Conservation (phyloP, 75 land plant genomes). For the Pinus tabuliformis region DNA sequence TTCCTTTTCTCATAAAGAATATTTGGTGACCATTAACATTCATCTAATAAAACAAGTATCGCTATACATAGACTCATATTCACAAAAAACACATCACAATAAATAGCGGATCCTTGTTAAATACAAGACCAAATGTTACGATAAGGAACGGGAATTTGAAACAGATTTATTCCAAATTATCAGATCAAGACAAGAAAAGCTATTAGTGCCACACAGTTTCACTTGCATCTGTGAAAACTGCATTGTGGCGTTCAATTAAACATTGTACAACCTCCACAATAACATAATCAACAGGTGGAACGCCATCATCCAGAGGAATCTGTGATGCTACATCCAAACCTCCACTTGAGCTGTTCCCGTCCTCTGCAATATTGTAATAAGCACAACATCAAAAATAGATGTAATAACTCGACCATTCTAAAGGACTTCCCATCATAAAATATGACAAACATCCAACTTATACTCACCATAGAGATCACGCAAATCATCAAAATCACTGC, state of each 20-base stretch:
- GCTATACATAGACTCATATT: no score
- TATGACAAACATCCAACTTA: not conserved
- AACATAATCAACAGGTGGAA: conserved; percentile 48
- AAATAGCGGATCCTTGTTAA: no score
- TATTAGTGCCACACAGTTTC: conserved; percentile 63
- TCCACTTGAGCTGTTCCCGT: conserved; percentile 15
- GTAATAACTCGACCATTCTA: not conserved
- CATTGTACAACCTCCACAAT: conserved; percentile 73
- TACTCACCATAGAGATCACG: conserved; percentile 12
- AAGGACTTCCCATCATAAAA: not conserved
- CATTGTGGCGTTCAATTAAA: conserved; percentile 80
- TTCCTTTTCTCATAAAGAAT: no score
- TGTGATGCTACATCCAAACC: conserved; percentile 31
- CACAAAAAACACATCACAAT: no score
- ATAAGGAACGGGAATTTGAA: no score
- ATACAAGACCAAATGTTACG: no score
- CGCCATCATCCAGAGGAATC: conserved; percentile 79
- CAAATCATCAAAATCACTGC: conserved; percentile 13
- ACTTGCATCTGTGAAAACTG: conserved; percentile 69
- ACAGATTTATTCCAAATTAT: no score
- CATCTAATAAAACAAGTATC: no score
- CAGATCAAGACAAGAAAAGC: not conserved
- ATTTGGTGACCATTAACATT: no score
- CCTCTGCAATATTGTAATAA: conserved; percentile 1
- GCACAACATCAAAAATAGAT: not conserved